These are phyloP conservation scores for Mycena haematopus DNA, from an alignment of 768 basidiomycete species.

Conservation along the genomic window DNA sequence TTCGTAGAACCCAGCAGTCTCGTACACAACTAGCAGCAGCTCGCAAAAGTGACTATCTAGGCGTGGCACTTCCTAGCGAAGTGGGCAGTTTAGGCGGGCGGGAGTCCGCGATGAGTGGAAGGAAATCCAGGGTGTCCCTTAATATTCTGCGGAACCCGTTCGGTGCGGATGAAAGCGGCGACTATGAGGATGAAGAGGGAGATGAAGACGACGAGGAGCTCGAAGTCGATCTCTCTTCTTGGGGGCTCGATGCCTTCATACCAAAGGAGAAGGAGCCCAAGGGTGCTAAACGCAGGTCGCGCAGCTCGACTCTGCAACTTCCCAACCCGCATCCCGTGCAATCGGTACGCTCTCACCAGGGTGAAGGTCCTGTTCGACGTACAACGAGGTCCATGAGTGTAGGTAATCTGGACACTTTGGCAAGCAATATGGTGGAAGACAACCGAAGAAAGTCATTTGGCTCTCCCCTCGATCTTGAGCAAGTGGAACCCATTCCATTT, in stretches of 20 bases:
- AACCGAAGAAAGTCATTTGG: conserved; percentile 63
- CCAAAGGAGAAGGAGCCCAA: conserved; percentile 65
- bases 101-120: conserved; percentile 55
- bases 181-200: conserved; percentile 59
- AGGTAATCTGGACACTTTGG: conserved; percentile 59
- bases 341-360: conserved; percentile 51
- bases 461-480: conserved; percentile 60
- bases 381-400: conserved; percentile 70
- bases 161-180: conserved; percentile 63
- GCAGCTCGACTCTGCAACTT: conserved; percentile 37
- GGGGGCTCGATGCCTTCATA: conserved; percentile 83
- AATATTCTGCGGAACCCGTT: conserved; percentile 79
- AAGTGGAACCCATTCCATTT: conserved; percentile 48
- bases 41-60: conserved; percentile 71
- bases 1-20: conserved; percentile 63
- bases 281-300: conserved; percentile 48
- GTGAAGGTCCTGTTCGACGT: conserved; percentile 44
- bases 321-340: conserved; percentile 42
- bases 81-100: conserved; percentile 50
- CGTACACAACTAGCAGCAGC: conserved; percentile 46
- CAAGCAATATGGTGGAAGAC: conserved; percentile 30
- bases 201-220: conserved; percentile 55
- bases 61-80: conserved; percentile 71
- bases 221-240: conserved; percentile 83
- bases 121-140: conserved; percentile 62